These are phyloP conservation scores for Backusella sp. DNA, from an alignment of 192 early-diverging fungal species.

Conservation along the genomic window DNA sequence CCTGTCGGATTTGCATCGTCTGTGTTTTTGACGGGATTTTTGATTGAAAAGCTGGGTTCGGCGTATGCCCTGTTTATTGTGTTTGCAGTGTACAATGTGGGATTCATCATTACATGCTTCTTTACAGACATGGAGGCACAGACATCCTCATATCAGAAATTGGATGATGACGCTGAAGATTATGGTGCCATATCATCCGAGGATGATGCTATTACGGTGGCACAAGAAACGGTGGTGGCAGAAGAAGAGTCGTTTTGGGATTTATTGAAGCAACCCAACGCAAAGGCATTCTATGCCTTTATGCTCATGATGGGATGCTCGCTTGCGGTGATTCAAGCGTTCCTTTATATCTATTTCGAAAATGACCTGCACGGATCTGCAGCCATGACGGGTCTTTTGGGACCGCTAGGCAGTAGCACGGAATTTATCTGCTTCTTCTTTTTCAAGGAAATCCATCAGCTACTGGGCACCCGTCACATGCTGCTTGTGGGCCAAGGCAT, in stretches of 20 bases:
- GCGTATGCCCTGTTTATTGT: conserved; percentile 20
- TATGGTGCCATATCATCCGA: not conserved
- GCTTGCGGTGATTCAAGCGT: conserved; percentile 16
- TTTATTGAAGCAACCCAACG: not conserved
- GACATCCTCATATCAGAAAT: not conserved
- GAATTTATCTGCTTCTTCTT: conserved; percentile 19
- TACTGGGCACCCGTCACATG: not conserved
- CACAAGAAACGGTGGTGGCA: not conserved
- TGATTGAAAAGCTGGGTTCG: conserved; percentile 3
- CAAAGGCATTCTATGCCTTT: conserved; percentile 13
- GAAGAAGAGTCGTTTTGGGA: conserved; percentile 14
- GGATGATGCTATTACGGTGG: not conserved
- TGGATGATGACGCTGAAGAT: not conserved
- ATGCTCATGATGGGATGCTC: conserved; percentile 12
- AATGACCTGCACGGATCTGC: conserved; percentile 20
- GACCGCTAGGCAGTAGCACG: conserved; percentile 17
- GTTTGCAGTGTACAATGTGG: not conserved
- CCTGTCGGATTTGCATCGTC: conserved; percentile 16
- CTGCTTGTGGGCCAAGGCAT: not conserved
- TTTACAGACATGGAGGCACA: not conserved
- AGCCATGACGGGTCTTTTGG: conserved; percentile 14
- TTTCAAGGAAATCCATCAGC: conserved; percentile 15
- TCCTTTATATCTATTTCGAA: conserved; percentile 21
- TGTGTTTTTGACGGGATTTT: conserved; percentile 13
- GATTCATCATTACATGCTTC: conserved; percentile 9